A percentile compares a stretch with the other conserved stretches of the same genome.
Conservation (phyloP, 345 rosid genomes). For the Dimocarpus longan region DNA sequence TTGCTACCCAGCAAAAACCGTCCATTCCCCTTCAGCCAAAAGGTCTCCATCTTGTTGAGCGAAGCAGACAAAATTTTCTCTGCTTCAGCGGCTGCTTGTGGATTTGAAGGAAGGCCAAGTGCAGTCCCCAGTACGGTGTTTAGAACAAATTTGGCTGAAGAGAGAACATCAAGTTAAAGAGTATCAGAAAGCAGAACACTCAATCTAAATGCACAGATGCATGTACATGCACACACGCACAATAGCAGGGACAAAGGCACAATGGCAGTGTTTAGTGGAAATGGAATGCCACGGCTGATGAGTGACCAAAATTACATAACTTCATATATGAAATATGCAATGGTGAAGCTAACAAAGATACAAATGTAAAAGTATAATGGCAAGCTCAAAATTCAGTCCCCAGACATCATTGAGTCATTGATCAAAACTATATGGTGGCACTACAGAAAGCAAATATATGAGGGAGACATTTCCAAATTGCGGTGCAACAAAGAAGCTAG, state of each 20-base stretch:
- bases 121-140: constrained; percentile 53
- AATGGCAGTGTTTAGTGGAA: background rate
- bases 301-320: background rate
- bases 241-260: background rate
- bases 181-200: background rate
- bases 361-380: background rate
- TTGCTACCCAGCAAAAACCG: constrained; percentile 68
- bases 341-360: background rate
- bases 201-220: background rate
- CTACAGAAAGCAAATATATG: background rate
- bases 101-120: constrained; percentile 55
- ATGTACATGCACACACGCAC: background rate
- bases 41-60: constrained; percentile 58
- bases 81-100: constrained; percentile 65
- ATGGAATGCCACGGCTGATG: background rate
- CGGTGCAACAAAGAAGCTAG: no score
- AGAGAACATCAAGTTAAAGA: constrained; percentile 18
- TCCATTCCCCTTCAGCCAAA: constrained; percentile 79
- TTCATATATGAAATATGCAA: background rate
- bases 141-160: constrained; percentile 53
- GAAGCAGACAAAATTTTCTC: constrained; percentile 59
- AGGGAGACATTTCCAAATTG: background rate
- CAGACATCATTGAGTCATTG: no score
- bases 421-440: background rate
- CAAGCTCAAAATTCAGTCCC: background rate